Percentiles rank a stretch among this genome's conserved stretches.
phyloP scores from a whole-genome alignment of 441 rosid species.

The Croton setiger region DNA sequence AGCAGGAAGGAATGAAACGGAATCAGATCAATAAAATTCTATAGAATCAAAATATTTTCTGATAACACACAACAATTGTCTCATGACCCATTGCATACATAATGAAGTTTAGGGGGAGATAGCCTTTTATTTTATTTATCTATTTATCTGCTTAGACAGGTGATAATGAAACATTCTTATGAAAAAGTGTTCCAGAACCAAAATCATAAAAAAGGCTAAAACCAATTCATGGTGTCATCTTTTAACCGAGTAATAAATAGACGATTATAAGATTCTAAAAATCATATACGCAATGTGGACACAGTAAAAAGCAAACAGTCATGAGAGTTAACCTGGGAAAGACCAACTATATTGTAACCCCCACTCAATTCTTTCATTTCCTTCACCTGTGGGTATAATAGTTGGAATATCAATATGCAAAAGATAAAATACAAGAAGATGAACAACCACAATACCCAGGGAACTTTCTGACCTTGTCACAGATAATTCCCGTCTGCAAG shows the following conservation, averaged over 20 bases:
- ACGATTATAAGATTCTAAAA: background rate
- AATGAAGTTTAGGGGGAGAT: background rate
- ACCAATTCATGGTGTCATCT: background rate
- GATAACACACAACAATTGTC: background rate
- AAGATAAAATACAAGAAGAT: slow-evolving; percentile 6
- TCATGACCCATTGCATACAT: background rate
- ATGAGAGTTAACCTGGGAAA: slow-evolving; percentile 55
- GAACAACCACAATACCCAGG: slow-evolving; percentile 19
- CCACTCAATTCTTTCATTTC: slow-evolving; percentile 54
- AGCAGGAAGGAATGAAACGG: background rate
- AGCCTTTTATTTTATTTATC: background rate
- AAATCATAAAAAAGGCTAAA: background rate
- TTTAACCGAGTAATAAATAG: background rate
- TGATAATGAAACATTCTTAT: background rate
- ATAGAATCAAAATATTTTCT: background rate
- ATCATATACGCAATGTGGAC: background rate
- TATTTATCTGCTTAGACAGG: background rate
- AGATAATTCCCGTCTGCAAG: slow-evolving; percentile 47
- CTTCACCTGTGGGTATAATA: slow-evolving; percentile 44
- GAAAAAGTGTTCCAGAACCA: background rate
- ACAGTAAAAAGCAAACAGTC: background rate
- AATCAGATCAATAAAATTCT: slow-evolving; percentile 2
- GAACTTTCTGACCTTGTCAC: slow-evolving; percentile 50
- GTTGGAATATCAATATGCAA: slow-evolving; percentile 19
- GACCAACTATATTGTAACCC: slow-evolving; percentile 75